phyloP scores from a whole-genome alignment of 2,329 filamentous ascomycete genomes.

The Nothopassalora personata region DNA sequence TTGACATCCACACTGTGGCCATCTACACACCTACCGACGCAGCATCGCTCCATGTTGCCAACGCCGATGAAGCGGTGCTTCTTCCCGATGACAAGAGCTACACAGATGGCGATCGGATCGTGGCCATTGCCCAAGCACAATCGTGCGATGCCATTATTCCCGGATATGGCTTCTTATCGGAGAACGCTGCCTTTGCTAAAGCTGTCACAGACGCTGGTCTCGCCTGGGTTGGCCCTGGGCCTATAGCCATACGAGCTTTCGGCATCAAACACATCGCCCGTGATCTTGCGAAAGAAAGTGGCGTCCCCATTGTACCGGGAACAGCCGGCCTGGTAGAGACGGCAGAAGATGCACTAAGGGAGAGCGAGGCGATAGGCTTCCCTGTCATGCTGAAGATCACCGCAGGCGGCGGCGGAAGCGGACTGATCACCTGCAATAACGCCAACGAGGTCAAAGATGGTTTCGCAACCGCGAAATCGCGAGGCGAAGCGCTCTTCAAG shows the following conservation, averaged over 20 bases:
- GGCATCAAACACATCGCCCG: slow-evolving; percentile 56
- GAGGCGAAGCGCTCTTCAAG: slow-evolving; percentile 74
- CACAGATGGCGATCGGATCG: slow-evolving; percentile 44
- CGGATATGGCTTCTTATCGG: slow-evolving; percentile 62
- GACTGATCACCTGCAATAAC: slow-evolving; percentile 68
- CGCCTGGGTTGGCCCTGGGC: slow-evolving; percentile 48
- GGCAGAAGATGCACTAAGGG: slow-evolving; percentile 44
- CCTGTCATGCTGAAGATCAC: slow-evolving; percentile 56
- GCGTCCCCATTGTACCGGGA: slow-evolving; percentile 53
- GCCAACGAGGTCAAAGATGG: slow-evolving; percentile 66
- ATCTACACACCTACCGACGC: slow-evolving; percentile 56
- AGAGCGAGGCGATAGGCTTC: slow-evolving; percentile 44
- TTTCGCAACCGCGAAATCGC: slow-evolving; percentile 56
- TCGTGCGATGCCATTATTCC: slow-evolving; percentile 57
- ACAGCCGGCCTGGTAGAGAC: slow-evolving; percentile 45
- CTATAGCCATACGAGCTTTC: slow-evolving; percentile 37
- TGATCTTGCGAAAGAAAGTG: slow-evolving; percentile 47
- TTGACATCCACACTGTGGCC: slow-evolving; percentile 50
- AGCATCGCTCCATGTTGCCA: slow-evolving; percentile 49
- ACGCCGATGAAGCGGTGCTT: slow-evolving; percentile 50
- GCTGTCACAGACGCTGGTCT: slow-evolving; percentile 51
- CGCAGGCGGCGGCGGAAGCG: slow-evolving; percentile 64
- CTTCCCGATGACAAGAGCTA: slow-evolving; percentile 48
- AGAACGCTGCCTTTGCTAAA: slow-evolving; percentile 58
- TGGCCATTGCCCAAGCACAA: slow-evolving; percentile 48